phyloP scores from a whole-genome alignment of 257 asterid species.

The Capsicum pubescens region DNA sequence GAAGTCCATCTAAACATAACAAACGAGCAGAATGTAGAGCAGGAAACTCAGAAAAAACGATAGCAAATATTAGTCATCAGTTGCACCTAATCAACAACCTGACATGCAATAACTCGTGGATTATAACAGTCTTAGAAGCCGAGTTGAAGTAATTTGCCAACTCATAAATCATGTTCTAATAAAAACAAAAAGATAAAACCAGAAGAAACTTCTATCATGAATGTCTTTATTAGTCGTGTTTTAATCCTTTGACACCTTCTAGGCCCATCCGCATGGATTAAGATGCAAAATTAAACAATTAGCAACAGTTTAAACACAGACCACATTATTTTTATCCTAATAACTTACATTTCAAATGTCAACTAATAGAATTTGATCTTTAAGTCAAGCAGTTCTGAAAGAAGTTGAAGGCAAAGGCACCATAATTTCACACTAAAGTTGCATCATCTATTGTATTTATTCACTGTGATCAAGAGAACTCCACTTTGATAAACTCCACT shows the following conservation, averaged over 20 bases:
- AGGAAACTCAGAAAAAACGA: not conserved
- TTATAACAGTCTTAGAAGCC: not conserved
- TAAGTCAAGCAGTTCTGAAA: not conserved
- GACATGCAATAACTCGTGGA: not conserved
- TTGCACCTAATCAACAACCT: constrained; percentile 4
- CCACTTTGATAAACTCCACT: too few relatives aligned
- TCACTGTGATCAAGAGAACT: too few relatives aligned
- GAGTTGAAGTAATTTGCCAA: not conserved
- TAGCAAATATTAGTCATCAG: not conserved
- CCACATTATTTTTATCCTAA: constrained; percentile 13
- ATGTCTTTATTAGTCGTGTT: not conserved
- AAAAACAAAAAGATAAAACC: not conserved
- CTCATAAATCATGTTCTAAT: not conserved
- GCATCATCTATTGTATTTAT: not conserved
- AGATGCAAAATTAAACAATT: not conserved
- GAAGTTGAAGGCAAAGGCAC: not conserved
- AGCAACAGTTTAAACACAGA: not conserved
- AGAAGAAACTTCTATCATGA: not conserved
- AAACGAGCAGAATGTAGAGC: not conserved
- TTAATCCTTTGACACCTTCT: not conserved
- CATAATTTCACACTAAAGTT: constrained; percentile 1
- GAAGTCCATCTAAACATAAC: not conserved
- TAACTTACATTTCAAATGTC: not conserved
- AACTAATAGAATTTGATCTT: not conserved
- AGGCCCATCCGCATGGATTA: not conserved